Base-by-base conservation (phyloP, 306 rosid genomes). In the Benincasa hispida region DNA sequence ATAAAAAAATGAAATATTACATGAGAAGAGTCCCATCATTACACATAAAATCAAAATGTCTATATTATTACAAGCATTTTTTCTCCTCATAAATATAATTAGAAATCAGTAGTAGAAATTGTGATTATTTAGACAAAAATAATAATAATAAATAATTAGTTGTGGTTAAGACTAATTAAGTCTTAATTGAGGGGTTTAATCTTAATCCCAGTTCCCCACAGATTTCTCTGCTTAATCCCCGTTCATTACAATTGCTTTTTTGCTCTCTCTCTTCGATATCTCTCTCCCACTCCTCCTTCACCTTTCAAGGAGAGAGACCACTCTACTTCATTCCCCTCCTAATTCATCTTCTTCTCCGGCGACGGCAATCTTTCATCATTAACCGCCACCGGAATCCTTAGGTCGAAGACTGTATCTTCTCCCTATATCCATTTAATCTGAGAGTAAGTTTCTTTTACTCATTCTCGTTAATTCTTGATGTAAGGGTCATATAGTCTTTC, bases 271-370 rank as follows among this genome's bases (percentile, higher is more conserved):
- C 48, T 10, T 18, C 63, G 54, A 51, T 45, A 76, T 24, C 55
- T 45, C 74, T 10, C 19, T 41, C 65, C 35, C 60, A 18, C 63
- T 37, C 22, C 13, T 19, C 15, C 19, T 27, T 50, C 74, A 28
- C 37, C 21, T 63, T 14, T 10, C 48, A 18, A 18, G 48, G 77
- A 55, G 66, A 53, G 65, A 30, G 62, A 74, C 66, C 63, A 74
- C 53, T 74, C 66, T 19, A 74, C 77, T 74, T 6, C 55, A 22
- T 56, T 56, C 78, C 50, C 51, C 35, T 60, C 60, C 60, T 11
- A 72, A 72, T 89, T 83, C 25, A 69, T 75, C 87, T 74, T 62
- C 84, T 70, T 65, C 83, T 21, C 72, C 79, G 78, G 70, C 68
- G 22, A 50, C 63, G 67, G 74, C 15, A 53, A 79, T 81, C 25